phyloP scores from a whole-genome alignment of 2,329 filamentous ascomycete species.

The Ophiobolus disseminans region DNA sequence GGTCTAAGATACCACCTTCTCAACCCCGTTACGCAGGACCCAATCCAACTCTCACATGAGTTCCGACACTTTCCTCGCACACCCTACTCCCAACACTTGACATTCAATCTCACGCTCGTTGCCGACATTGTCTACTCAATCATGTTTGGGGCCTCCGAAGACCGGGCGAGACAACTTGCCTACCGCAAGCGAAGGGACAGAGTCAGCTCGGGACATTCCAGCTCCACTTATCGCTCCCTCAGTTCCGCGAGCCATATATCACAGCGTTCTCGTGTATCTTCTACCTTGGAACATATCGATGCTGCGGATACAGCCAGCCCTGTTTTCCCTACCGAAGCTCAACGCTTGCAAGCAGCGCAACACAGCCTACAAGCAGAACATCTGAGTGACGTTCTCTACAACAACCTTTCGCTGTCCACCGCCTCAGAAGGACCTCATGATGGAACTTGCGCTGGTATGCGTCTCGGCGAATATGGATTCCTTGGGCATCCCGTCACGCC shows the following conservation, averaged over 20 bases:
- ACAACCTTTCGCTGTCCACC: conserved; percentile 13
- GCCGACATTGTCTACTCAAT: conserved; percentile 4
- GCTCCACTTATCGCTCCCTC: conserved; percentile 20
- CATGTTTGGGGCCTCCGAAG: conserved; percentile 46
- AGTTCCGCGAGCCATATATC: conserved; percentile 20
- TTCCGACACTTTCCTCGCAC: conserved; percentile 1
- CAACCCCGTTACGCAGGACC: not conserved
- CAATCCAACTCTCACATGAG: not conserved
- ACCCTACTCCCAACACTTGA: conserved; percentile 11
- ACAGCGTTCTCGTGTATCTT: conserved; percentile 6
- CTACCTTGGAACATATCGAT: no score
- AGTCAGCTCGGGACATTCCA: conserved; percentile 28
- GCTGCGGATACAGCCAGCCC: no score
- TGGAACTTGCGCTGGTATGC: no score
- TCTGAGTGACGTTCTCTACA: conserved; percentile 34
- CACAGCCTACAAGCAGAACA: conserved; percentile 32
- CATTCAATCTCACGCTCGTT: conserved; percentile 8
- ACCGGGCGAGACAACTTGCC: conserved; percentile 46
- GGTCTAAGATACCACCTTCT: not conserved
- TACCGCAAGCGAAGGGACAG: conserved; percentile 38
- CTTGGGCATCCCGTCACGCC: conserved; percentile 10
- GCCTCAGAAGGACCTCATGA: no score
- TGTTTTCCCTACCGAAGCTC: not conserved
- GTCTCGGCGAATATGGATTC: conserved; percentile 14
- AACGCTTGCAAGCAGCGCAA: conserved; percentile 14